Base-by-base conservation (phyloP, 139 green algal genomes). In the Dunaliella primolecta region DNA sequence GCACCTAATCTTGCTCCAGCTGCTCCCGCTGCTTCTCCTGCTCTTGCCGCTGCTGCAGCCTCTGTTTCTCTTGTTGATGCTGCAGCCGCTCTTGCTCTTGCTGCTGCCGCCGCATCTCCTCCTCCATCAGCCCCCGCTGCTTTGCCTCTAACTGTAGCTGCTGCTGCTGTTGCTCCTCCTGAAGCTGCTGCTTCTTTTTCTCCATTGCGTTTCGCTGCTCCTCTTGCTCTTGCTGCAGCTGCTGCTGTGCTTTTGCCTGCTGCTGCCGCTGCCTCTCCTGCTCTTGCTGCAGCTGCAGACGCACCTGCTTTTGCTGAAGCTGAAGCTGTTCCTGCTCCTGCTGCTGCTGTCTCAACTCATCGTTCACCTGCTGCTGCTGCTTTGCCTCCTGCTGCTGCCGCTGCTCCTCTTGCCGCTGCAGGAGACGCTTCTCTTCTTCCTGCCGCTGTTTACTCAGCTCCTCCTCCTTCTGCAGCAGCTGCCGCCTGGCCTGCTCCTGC, bases 161-260 rank as follows among this genome's bases (percentile, higher is more conserved):
- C 76, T n/a, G 76, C 76, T n/a, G 76, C 76, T n/a, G 30, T 11
- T 38, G 30, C 76, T n/a, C 55, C 23, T 30, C 25, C 7, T 81
- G 76, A 31, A n/a, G 76, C 76, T 81, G 30, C 76, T 81, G 30
- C 30, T 3, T 33, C 76, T 55, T 27, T 11, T 38, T 7, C 76
- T 20, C 3, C 30, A 31, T 46, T 38, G 2, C 76, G 46, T 27
- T 15, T 81, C 23, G 31, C 32, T 3, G 3, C n/a, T 27, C 20
- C 56, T 55, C 7, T 30, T 55, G 76, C 76, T 55, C 31, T 33
- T 81, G 76, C 76, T 23, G 11, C 76, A 36, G 76, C 76, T 81
- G 76, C 76, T 56, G 33, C 76, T 33, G 21, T 81, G 21, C 76
- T 81, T 31, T 15, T 81, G 76, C 76, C 76, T 29, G 3, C n/a